Base-by-base conservation (phyloP, 768 basidiomycete genomes). In the Pleurotus tuber-regium region DNA sequence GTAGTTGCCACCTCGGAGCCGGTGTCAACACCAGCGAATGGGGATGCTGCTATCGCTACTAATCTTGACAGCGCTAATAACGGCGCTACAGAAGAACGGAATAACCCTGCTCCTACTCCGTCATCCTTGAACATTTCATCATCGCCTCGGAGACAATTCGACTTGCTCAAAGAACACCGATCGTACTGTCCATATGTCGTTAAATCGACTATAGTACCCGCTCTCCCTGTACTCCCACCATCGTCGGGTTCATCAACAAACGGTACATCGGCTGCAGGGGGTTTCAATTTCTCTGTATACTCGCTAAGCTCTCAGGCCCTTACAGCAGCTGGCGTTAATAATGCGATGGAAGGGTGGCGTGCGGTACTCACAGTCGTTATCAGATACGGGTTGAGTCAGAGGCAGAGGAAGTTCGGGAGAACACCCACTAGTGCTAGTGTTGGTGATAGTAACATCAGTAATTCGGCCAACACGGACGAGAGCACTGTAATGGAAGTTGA, bases 141-240 rank as follows among this genome's bases (percentile, higher is more conserved):
- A 10, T 52, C 65, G 3, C 66, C 68, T 14, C 70, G 68, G 36
- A 63, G 88, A 47, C 79, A 78, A 18, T 82, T 92, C 48, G 89
- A 93, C 62, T 61, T 92, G 30, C 65, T 91, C 41, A 86, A 83
- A 59, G 90, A 93, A 65, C 91, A 92, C 62, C 78, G 90, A 23
- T 86, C 87, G 2, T 90, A 88, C 58, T 92, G 91, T 57, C 90
- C 90, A n/a, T 92, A 90, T 55, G 79, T 89, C 24, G 83, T 86
- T 29, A 77, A 79, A 11, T 87, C 87, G 5, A 89, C 86, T 2
- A 60, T 73, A 2, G 71, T 89, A 9, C 86, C 86, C 3, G 78
- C 82, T 2, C 64, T 83, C 7, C 76, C 81, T 9, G 61, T 71
- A 16, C 68, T 69, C 31, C 56, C 63, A 0, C 52, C 59, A 4